Evolutionary conservation across 192 early-diverging fungal genomes (phyloP).

Genomic region (Coemansia nantahalensis): DNA sequence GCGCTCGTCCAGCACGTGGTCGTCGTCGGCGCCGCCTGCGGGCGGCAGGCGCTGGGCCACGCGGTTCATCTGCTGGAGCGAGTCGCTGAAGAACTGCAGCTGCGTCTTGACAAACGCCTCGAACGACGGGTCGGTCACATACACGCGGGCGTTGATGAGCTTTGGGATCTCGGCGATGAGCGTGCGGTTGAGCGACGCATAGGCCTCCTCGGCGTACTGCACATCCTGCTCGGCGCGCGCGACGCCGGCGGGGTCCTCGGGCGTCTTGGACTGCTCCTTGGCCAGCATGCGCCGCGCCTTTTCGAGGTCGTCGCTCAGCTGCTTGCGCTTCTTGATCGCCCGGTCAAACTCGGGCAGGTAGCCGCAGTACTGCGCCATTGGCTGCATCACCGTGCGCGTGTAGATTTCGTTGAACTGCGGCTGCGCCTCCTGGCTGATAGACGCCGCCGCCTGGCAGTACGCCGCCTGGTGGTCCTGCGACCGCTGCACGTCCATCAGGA

Average conservation of each 20-base stretch:
- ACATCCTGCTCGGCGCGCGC: slow-evolving; percentile 80
- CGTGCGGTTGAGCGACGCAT: slow-evolving; percentile 77
- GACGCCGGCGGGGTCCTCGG: slow-evolving; percentile 61
- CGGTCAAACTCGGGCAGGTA: slow-evolving; percentile 95
- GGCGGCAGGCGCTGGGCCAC: slow-evolving; percentile 64
- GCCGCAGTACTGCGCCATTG: slow-evolving; percentile 77
- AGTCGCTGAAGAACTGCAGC: slow-evolving; percentile 83
- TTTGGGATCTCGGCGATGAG: slow-evolving; percentile 87
- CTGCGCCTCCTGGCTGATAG: slow-evolving; percentile 76
- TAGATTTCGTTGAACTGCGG: slow-evolving; percentile 85
- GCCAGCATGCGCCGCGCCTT: slow-evolving; percentile 64
- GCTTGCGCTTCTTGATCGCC: slow-evolving; percentile 82
- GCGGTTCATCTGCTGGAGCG: slow-evolving; percentile 69
- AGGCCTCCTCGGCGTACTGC: slow-evolving; percentile 69
- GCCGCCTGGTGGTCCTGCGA: slow-evolving; percentile 71
- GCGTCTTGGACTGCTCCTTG: slow-evolving; percentile 80
- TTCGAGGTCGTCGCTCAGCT: slow-evolving; percentile 92
- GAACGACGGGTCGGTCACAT: slow-evolving; percentile 93
- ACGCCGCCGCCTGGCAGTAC: slow-evolving; percentile 80
- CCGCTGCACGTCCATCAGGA: slow-evolving; percentile 77
- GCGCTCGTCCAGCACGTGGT: slow-evolving; percentile 60
- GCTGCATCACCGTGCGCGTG: slow-evolving; percentile 83
- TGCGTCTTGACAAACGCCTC: slow-evolving; percentile 95
- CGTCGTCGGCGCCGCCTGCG: slow-evolving; percentile 54
- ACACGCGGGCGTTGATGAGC: slow-evolving; percentile 82